Percentiles rank a stretch among this genome's conserved stretches.
These are phyloP conservation scores for Paratinospora sagittata DNA, from an alignment of 164 flowering plant species.

Conservation along the genomic window DNA sequence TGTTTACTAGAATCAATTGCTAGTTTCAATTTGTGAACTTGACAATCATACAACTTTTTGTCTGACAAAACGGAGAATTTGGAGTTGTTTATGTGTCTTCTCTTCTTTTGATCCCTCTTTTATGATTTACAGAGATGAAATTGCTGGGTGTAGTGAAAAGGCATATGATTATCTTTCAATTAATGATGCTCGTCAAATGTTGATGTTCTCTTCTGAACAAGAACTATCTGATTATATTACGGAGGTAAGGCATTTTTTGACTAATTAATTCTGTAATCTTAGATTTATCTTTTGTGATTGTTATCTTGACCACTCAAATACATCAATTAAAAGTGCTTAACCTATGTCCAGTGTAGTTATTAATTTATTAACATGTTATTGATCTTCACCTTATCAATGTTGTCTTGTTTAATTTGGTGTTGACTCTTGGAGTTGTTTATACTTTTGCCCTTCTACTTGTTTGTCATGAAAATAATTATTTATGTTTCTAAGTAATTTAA, in stretches of 20 bases:
- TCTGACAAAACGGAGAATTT: no score
- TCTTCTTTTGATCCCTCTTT: not conserved
- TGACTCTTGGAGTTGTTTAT: not conserved
- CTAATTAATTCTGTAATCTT: not conserved
- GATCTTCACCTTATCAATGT: not conserved
- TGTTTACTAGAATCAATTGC: no score
- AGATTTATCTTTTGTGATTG: not conserved
- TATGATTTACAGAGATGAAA: constrained; percentile 67
- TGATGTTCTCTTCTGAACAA: constrained; percentile 57
- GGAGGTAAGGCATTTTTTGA: constrained; percentile 36
- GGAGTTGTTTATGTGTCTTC: no score
- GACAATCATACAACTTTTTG: no score
- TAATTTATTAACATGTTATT: not conserved
- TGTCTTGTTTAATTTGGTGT: not conserved
- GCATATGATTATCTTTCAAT: constrained; percentile 76
- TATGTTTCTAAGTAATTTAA: no score
- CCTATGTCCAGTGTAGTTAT: not conserved
- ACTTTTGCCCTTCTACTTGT: not conserved
- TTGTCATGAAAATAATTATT: no score
- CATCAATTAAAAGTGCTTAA: not conserved
- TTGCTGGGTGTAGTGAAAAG: constrained; percentile 94
- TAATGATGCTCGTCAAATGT: constrained; percentile 57
- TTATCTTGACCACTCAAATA: not conserved
- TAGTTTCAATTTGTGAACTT: no score
- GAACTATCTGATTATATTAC: constrained; percentile 55